These are phyloP conservation scores for Symbiodinium natans DNA, from an alignment of 73 alveolate genomes.

Conservation along the genomic window DNA sequence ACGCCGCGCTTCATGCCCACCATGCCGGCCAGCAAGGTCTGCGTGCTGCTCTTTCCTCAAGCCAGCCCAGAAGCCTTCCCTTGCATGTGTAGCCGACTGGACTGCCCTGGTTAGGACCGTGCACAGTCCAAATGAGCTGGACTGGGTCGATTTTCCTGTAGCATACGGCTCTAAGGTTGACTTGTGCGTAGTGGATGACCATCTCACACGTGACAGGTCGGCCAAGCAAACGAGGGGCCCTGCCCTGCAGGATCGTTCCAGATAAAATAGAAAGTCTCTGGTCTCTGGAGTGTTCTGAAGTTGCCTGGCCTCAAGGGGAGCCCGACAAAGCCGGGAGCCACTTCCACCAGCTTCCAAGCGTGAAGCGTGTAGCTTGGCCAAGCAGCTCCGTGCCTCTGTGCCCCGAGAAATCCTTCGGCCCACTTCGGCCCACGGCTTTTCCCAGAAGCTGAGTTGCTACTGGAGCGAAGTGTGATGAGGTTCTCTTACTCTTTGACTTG, in stretches of 20 bases:
- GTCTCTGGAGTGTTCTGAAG: no score
- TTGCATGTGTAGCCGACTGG: background rate
- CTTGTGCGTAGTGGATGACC: no score
- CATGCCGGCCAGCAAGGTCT: background rate
- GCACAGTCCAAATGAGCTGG: background rate
- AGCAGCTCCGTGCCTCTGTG: no score
- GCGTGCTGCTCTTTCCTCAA: background rate
- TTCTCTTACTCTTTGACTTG: no score
- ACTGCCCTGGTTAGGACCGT: background rate
- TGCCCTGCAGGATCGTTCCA: no score
- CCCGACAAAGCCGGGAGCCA: no score
- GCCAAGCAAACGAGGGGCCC: no score
- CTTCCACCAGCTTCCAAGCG: constrained; percentile 10
- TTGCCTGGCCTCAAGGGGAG: no score
- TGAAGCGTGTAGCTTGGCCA: background rate
- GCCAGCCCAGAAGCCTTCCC: background rate
- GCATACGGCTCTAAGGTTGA: no score
- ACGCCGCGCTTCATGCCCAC: background rate
- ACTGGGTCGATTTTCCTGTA: background rate
- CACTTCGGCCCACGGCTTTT: background rate
- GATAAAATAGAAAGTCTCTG: no score
- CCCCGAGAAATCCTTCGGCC: no score
- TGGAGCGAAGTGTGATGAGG: background rate
- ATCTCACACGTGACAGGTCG: no score
- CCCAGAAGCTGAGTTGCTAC: background rate